Evolutionary conservation across 2,329 filamentous ascomycete species (phyloP).

Genomic region (Penicillium sp.): DNA sequence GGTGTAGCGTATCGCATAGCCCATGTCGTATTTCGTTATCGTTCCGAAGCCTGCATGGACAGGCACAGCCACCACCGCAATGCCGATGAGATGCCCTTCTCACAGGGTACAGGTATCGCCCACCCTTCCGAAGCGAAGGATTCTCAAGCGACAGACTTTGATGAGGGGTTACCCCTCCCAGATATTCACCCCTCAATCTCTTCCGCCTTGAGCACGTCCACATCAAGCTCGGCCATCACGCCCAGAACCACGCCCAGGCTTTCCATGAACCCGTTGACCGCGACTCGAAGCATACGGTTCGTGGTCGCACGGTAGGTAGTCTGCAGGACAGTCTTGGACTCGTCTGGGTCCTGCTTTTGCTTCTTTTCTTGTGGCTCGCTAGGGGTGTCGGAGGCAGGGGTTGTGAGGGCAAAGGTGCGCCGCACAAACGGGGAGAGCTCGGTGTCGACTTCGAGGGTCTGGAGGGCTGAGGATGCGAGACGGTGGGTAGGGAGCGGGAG

Average conservation of each 20-base stretch:
- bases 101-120: background rate
- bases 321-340: constrained; percentile 63
- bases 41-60: background rate
- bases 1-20: background rate
- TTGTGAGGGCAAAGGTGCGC: constrained; percentile 68
- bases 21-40: constrained; percentile 1
- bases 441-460: constrained; percentile 80
- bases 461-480: constrained; percentile 76
- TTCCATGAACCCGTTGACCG: constrained; percentile 96
- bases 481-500: constrained; percentile 82
- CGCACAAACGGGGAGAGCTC: constrained; percentile 86
- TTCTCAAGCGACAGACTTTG: background rate
- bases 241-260: constrained; percentile 82
- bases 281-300: constrained; percentile 94
- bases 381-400: constrained; percentile 30
- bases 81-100: background rate
- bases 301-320: constrained; percentile 86
- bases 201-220: constrained; percentile 70
- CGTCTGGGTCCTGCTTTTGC: constrained; percentile 35
- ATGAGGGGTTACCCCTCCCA: background rate
- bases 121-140: background rate
- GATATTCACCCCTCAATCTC: constrained; percentile 32
- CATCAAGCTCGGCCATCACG: constrained; percentile 89
- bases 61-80: constrained; percentile 7
- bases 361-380: constrained; percentile 35